Percentiles rank a stretch among this genome's conserved stretches.
Conservation (phyloP, 805 yeast species). For the Kuraishia capsulata region DNA sequence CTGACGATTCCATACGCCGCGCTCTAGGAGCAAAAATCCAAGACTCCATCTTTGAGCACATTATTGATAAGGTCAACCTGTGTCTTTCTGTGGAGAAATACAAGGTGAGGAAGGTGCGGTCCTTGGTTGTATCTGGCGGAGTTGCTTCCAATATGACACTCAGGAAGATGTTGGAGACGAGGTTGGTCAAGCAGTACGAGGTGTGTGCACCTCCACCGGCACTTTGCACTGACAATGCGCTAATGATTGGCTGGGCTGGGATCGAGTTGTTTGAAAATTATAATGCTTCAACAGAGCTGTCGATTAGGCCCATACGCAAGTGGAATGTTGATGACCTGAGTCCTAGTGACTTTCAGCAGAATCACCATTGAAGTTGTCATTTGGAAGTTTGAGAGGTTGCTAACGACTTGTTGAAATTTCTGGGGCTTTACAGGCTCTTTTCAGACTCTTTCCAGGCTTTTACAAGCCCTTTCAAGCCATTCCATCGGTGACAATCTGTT, state of each 20-base stretch:
- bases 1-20: slow-evolving; percentile 19
- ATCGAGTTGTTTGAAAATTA: slow-evolving; percentile 64
- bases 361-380: too few species aligned
- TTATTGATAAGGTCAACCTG: slow-evolving; percentile 51
- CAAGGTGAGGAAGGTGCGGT: slow-evolving; percentile 31
- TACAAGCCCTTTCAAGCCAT: too few species aligned
- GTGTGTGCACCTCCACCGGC: slow-evolving; percentile 49
- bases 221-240: slow-evolving; percentile 89
- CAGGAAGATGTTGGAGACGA: slow-evolving; percentile 36
- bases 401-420: too few species aligned
- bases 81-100: slow-evolving; percentile 33
- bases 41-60: slow-evolving; percentile 60
- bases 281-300: slow-evolving; percentile 36
- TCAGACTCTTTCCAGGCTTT: too few species aligned
- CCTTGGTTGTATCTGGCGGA: slow-evolving; percentile 86
- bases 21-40: slow-evolving; percentile 54
- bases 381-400: too few species aligned
- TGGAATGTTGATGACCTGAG: slow-evolving; percentile 35
- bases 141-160: slow-evolving; percentile 71
- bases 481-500: too few species aligned
- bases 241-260: slow-evolving; percentile 98
- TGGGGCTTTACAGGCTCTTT: too few species aligned
- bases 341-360: background rate
- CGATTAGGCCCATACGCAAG: slow-evolving; percentile 57
- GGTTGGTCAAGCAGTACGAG: slow-evolving; percentile 28